phyloP scores from a whole-genome alignment of 371 early-diverging fungal genomes.

The Haplosporangium sp. region DNA sequence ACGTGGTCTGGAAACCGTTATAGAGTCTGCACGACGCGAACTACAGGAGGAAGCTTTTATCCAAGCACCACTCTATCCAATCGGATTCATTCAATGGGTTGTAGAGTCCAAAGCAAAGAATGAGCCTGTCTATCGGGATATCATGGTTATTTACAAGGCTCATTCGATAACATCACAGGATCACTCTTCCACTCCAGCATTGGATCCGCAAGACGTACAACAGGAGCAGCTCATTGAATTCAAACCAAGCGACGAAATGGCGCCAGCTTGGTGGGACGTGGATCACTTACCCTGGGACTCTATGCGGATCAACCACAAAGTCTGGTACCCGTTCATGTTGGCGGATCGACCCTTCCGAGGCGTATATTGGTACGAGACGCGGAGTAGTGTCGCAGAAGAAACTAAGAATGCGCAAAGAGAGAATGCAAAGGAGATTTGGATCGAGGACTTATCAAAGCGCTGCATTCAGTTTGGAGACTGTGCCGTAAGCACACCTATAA shows the following conservation, averaged over 20 bases:
- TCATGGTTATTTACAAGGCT: conserved; percentile 50
- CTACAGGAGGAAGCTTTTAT: conserved; percentile 41
- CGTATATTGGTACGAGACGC: conserved; percentile 36
- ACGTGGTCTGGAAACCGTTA: conserved; percentile 14
- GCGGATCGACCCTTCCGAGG: conserved; percentile 33
- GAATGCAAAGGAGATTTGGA: conserved; percentile 39
- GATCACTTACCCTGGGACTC: conserved; percentile 28
- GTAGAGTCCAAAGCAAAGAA: not conserved
- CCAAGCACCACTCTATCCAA: conserved; percentile 31
- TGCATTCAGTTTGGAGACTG: conserved; percentile 35
- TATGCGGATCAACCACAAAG: conserved; percentile 44
- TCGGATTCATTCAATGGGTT: conserved; percentile 48
- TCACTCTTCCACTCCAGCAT: not conserved
- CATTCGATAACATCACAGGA: conserved; percentile 8
- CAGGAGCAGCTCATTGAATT: conserved; percentile 12
- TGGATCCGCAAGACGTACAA: no score
- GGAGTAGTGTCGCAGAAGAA: conserved; percentile 1
- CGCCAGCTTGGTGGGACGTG: conserved; percentile 48
- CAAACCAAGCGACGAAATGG: conserved; percentile 47
- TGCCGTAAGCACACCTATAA: not conserved
- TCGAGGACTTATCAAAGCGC: conserved; percentile 29
- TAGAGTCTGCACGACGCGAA: conserved; percentile 43
- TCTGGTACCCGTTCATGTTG: conserved; percentile 46
- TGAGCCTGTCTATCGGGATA: conserved; percentile 19
- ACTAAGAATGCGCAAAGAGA: conserved; percentile 35